These are phyloP conservation scores for Exophiala alcalophila DNA, from an alignment of 2,329 filamentous ascomycete species.

Conservation along the genomic window DNA sequence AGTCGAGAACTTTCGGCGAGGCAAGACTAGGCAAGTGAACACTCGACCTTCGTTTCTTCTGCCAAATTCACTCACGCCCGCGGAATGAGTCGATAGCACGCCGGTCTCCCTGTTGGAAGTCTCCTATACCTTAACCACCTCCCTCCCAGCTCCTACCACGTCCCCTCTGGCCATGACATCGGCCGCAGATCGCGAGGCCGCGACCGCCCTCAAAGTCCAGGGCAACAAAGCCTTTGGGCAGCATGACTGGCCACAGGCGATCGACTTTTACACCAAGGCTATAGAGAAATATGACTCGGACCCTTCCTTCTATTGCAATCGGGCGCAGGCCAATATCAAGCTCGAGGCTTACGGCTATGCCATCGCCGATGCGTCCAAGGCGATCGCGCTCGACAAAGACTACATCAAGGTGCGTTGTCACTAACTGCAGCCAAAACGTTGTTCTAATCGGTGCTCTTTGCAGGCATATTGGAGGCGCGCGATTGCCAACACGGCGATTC, in stretches of 20 bases:
- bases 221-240: conserved; percentile 89
- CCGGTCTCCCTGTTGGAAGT: neutral
- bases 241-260: conserved; percentile 80
- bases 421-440: neutral
- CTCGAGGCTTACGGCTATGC: conserved; percentile 93
- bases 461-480: conserved; percentile 94
- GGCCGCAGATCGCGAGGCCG: conserved; percentile 58
- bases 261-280: conserved; percentile 81
- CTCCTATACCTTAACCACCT: conserved; percentile 1
- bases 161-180: conserved; percentile 37
- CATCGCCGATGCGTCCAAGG: conserved; percentile 83
- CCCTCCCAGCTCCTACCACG: neutral
- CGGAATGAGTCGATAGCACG: conserved; percentile 20
- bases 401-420: conserved; percentile 72
- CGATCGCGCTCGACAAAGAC: conserved; percentile 80
- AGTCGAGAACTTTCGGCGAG: conserved; percentile 13
- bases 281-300: conserved; percentile 81
- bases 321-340: conserved; percentile 92
- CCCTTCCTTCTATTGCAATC: conserved; percentile 88
- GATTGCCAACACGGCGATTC: conserved; percentile 84
- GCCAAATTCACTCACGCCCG: neutral
- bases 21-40: conserved; percentile 9
- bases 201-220: conserved; percentile 81
- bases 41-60: conserved; percentile 10
- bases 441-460: conserved; percentile 2